Percentiles rank a stretch among this genome's conserved stretches.
Conservation (phyloP, 192 early-diverging fungal species). For the Backusella liffmaniae region DNA sequence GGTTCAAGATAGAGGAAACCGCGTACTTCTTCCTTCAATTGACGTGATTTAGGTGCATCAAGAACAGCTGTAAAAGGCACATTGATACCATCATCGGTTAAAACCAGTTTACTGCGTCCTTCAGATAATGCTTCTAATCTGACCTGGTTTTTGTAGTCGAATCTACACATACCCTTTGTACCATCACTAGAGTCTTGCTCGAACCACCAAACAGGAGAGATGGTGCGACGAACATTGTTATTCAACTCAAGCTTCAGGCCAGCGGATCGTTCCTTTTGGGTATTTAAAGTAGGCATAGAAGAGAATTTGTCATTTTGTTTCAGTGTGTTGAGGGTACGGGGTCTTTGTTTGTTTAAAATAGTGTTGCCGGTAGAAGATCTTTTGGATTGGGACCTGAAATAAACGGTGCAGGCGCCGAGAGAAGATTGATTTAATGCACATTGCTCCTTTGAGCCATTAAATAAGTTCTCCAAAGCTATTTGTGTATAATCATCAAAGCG, state of each 20-base stretch:
- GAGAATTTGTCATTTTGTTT: background rate
- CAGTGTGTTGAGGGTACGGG: background rate
- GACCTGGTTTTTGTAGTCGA: constrained; percentile 33
- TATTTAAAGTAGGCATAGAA: background rate
- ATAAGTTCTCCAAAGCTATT: background rate
- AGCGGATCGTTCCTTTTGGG: background rate
- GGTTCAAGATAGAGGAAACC: constrained; percentile 18
- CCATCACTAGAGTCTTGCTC: constrained; percentile 25
- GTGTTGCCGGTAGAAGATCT: constrained; percentile 1
- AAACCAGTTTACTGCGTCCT: constrained; percentile 6
- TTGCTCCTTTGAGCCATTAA: background rate
- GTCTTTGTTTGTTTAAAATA: background rate
- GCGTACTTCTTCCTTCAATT: constrained; percentile 17
- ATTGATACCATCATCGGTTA: constrained; percentile 21
- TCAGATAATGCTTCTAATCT: constrained; percentile 32
- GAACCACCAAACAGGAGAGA: constrained; percentile 32
- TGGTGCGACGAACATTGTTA: constrained; percentile 20
- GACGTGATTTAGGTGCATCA: background rate
- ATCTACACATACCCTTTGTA: constrained; percentile 28
- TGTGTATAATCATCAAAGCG: constrained; percentile 15
- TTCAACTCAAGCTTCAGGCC: constrained; percentile 1
- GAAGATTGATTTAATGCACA: background rate
- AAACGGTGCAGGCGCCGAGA: constrained; percentile 15
- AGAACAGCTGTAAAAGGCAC: constrained; percentile 12
- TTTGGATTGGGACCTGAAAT: constrained; percentile 8